Evolutionary conservation across 352 stramenopile genomes (phyloP).

Genomic region (Globisporangium yorkense): DNA sequence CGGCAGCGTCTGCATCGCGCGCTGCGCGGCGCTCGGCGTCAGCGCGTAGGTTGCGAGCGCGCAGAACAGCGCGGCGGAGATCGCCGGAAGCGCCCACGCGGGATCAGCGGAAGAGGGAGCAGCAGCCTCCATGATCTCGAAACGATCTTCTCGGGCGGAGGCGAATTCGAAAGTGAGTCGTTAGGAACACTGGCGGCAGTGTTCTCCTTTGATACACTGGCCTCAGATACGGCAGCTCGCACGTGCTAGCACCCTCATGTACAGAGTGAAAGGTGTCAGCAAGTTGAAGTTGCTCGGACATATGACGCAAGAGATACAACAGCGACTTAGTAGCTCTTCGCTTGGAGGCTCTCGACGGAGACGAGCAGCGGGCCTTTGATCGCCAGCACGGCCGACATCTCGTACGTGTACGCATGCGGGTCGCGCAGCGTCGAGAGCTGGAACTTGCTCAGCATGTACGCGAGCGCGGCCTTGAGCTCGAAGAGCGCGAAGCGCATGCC

Average conservation of each 20-base stretch:
- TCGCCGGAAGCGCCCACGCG: not conserved
- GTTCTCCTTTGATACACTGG: no score
- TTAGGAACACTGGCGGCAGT: no score
- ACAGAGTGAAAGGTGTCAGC: no score
- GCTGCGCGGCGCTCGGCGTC: not conserved
- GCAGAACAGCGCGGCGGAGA: not conserved
- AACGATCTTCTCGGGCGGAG: no score
- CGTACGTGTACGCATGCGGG: constrained; percentile 22
- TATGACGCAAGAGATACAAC: not conserved
- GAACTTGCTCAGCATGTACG: constrained; percentile 31
- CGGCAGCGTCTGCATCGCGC: constrained; percentile 8
- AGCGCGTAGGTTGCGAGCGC: not conserved
- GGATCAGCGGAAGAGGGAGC: no score
- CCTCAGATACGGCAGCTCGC: no score
- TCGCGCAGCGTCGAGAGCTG: constrained; percentile 12
- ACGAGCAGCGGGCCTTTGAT: constrained; percentile 6
- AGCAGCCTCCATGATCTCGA: not conserved
- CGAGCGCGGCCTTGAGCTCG: constrained; percentile 35
- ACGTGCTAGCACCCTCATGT: no score
- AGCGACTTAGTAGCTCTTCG: constrained; percentile 1
- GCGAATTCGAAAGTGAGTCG: no score
- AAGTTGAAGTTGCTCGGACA: no score
- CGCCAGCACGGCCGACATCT: constrained; percentile 22
- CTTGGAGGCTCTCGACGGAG: constrained; percentile 2
- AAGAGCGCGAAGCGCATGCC: constrained; percentile 43